A percentile compares a stretch with the other conserved stretches of the same genome.
Evolutionary conservation across 2,329 filamentous ascomycete genomes (phyloP).

Genomic region (Cladosporium sp.): DNA sequence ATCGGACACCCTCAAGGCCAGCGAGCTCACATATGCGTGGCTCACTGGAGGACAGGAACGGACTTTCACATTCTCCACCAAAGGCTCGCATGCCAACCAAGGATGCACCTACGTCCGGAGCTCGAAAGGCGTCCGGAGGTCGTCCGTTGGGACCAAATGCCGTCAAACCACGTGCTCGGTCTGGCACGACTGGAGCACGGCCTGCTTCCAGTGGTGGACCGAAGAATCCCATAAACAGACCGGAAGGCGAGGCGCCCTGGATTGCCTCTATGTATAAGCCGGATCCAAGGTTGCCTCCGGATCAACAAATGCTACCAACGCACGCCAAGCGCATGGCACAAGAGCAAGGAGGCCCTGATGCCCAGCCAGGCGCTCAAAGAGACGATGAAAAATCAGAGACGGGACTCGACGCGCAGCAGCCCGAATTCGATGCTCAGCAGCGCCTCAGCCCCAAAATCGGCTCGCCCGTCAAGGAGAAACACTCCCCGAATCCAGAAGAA

Average conservation of each 20-base stretch:
- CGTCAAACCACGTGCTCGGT: constrained; percentile 7
- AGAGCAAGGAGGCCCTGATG: constrained; percentile 91
- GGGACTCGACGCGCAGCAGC: neutral
- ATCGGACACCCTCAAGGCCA: constrained; percentile 35
- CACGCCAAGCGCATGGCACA: constrained; percentile 87
- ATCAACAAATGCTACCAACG: constrained; percentile 91
- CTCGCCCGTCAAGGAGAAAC: constrained; percentile 26
- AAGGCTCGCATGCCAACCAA: constrained; percentile 38
- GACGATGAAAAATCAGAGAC: neutral
- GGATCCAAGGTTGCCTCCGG: constrained; percentile 85
- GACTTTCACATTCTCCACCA: constrained; percentile 23
- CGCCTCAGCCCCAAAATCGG: constrained; percentile 11
- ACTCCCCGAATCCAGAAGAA: constrained; percentile 6
- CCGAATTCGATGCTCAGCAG: neutral
- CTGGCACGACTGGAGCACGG: constrained; percentile 10
- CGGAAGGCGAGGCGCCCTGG: constrained; percentile 95
- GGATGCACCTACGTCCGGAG: constrained; percentile 30
- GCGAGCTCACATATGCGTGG: constrained; percentile 21
- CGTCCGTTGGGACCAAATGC: neutral
- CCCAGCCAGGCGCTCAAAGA: constrained; percentile 64
- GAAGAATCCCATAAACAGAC: constrained; percentile 61
- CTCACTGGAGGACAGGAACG: constrained; percentile 17
- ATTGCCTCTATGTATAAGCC: constrained; percentile 91
- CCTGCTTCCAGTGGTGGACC: constrained; percentile 27
- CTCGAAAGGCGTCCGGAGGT: constrained; percentile 16